phyloP scores from a whole-genome alignment of 495 filamentous ascomycete species.

The Penicillium cinerascens region DNA sequence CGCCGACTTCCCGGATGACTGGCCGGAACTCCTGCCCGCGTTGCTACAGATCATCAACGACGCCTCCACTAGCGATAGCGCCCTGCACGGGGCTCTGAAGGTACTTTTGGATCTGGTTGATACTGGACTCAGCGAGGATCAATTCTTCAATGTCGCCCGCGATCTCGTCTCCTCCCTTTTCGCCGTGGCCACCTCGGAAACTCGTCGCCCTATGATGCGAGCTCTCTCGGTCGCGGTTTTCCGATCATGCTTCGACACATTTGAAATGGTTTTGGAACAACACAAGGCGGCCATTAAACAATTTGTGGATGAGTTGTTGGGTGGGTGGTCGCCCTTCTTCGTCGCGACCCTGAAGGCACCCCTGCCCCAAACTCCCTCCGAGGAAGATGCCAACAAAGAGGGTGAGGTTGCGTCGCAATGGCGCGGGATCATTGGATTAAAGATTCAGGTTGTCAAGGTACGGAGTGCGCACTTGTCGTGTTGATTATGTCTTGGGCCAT shows the following conservation, averaged over 20 bases:
- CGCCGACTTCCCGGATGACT: slow-evolving; percentile 89
- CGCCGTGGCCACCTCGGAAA: slow-evolving; percentile 71
- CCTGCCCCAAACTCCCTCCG: slow-evolving; percentile 60
- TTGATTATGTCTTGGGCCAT: not conserved
- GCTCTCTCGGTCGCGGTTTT: slow-evolving; percentile 86
- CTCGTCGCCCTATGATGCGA: slow-evolving; percentile 68
- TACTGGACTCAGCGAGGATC: slow-evolving; percentile 85
- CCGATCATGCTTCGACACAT: slow-evolving; percentile 83
- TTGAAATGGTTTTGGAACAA: slow-evolving; percentile 93
- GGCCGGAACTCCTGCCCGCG: slow-evolving; percentile 79
- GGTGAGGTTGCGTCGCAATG: slow-evolving; percentile 50
- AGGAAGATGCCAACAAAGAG: slow-evolving; percentile 53
- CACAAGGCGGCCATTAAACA: slow-evolving; percentile 77
- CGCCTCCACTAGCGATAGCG: slow-evolving; percentile 62
- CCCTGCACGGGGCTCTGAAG: slow-evolving; percentile 83
- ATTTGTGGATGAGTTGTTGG: slow-evolving; percentile 82
- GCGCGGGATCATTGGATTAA: slow-evolving; percentile 79
- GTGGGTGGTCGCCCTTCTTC: slow-evolving; percentile 85
- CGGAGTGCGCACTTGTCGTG: not conserved
- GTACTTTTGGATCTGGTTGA: slow-evolving; percentile 90
- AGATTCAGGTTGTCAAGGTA: slow-evolving; percentile 83
- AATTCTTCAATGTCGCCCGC: slow-evolving; percentile 84
- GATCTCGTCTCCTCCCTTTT: slow-evolving; percentile 80
- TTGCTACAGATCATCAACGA: slow-evolving; percentile 70
- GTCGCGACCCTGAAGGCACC: slow-evolving; percentile 63